These are phyloP conservation scores for Silene vulgaris DNA, from an alignment of 179 eudicot genomes.

Conservation along the genomic window DNA sequence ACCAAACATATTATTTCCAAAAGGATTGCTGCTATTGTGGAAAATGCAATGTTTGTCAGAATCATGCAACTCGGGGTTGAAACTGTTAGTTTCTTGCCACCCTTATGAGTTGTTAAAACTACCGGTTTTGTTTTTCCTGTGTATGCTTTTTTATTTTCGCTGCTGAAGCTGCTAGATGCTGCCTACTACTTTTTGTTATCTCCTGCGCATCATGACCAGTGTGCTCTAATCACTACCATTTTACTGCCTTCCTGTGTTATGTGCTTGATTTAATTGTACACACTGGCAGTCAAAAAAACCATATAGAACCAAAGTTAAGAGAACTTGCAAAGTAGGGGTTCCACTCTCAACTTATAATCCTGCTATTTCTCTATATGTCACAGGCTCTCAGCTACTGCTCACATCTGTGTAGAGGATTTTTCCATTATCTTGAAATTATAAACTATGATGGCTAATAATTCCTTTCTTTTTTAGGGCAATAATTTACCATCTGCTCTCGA, in stretches of 20 bases:
- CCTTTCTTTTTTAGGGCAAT: conserved; percentile 40
- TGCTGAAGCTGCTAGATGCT: not conserved
- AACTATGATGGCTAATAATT: conserved; percentile 12
- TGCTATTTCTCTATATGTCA: not conserved
- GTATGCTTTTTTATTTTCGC: not conserved
- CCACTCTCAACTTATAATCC: not conserved
- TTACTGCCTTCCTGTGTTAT: not conserved
- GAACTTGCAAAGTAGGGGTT: not conserved
- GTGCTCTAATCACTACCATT: not conserved
- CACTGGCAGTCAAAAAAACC: not conserved
- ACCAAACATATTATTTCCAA: not conserved
- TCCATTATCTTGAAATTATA: not conserved
- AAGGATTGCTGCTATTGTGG: not conserved
- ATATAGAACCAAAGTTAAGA: not conserved
- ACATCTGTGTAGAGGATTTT: not conserved
- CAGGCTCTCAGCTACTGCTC: conserved; percentile 2
- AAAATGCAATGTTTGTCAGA: no score
- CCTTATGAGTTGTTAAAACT: not conserved
- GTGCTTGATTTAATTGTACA: conserved; percentile 1
- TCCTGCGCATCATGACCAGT: not conserved
- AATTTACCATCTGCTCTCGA: conserved; percentile 64
- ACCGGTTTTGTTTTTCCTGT: not conserved
- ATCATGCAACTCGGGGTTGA: not conserved
- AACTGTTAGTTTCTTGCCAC: not conserved
- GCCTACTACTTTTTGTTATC: not conserved